These are phyloP conservation scores for Euphrasia confusa DNA, from an alignment of 257 asterid genomes.

Conservation along the genomic window DNA sequence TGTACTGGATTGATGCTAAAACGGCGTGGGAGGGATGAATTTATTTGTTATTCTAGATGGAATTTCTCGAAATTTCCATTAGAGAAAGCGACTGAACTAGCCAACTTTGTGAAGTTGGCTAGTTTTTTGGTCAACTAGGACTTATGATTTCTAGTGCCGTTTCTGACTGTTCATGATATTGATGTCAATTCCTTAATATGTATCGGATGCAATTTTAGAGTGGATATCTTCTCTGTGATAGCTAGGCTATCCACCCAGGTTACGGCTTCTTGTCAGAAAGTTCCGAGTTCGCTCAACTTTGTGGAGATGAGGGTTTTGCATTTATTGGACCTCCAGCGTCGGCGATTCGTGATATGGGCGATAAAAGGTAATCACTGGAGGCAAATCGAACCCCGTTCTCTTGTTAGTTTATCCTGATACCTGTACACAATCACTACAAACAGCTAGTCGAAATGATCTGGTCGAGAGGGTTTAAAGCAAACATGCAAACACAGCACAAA, in stretches of 20 bases:
- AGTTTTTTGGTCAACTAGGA: too few species aligned
- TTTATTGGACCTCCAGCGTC: slow-evolving; percentile 98
- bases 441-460: too few species aligned
- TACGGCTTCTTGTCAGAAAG: slow-evolving; percentile 98
- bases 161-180: too few species aligned
- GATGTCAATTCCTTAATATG: too few species aligned
- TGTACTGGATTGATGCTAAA: too few species aligned
- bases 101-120: too few species aligned
- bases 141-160: too few species aligned
- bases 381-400: slow-evolving; percentile 7
- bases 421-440: not conserved
- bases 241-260: slow-evolving; percentile 98
- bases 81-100: too few species aligned
- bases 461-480: too few species aligned
- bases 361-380: slow-evolving; percentile 58
- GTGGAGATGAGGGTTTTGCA: slow-evolving; percentile 70
- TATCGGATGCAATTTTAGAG: slow-evolving; percentile 22
- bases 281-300: slow-evolving; percentile 84
- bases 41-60: slow-evolving; percentile 5
- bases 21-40: too few species aligned
- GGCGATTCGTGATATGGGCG: slow-evolving; percentile 98
- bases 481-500: not conserved
- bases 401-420: slow-evolving; percentile 6
- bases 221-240: slow-evolving; percentile 40
- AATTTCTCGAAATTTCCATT: not conserved